These are phyloP conservation scores for Suillus cothurnatus DNA, from an alignment of 768 basidiomycete genomes.

Conservation along the genomic window DNA sequence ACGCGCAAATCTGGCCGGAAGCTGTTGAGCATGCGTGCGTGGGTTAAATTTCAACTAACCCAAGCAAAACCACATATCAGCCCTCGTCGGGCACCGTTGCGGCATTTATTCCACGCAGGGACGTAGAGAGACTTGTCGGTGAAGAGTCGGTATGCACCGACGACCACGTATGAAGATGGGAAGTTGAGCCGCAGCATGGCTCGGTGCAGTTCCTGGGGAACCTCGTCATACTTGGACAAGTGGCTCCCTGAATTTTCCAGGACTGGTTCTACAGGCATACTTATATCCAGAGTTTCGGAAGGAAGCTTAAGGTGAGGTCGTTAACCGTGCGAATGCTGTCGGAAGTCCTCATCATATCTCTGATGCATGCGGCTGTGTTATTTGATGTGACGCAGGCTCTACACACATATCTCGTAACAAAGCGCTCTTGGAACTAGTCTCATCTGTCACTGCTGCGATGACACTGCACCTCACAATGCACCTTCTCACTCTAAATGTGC, in stretches of 20 bases:
- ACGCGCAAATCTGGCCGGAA: constrained; percentile 53
- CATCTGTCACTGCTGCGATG: too few relatives aligned
- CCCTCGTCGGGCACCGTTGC: constrained; percentile 74
- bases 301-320: not conserved
- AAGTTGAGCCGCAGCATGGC: constrained; percentile 68
- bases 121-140: constrained; percentile 69
- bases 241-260: not conserved
- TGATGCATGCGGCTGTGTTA: too few relatives aligned
- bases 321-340: not conserved
- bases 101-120: constrained; percentile 86
- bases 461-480: too few relatives aligned
- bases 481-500: too few relatives aligned
- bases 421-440: too few relatives aligned
- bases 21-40: constrained; percentile 4
- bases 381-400: too few relatives aligned
- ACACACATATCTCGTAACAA: too few relatives aligned
- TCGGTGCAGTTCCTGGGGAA: constrained; percentile 51
- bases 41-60: constrained; percentile 43
- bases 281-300: not conserved
- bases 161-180: constrained; percentile 81
- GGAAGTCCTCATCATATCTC: too few relatives aligned
- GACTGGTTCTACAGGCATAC: constrained; percentile 3
- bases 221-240: constrained; percentile 22
- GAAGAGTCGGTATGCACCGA: constrained; percentile 81
- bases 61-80: constrained; percentile 66